These are phyloP conservation scores for Verbascum thapsus DNA, from an alignment of 257 asterid species.

Conservation along the genomic window DNA sequence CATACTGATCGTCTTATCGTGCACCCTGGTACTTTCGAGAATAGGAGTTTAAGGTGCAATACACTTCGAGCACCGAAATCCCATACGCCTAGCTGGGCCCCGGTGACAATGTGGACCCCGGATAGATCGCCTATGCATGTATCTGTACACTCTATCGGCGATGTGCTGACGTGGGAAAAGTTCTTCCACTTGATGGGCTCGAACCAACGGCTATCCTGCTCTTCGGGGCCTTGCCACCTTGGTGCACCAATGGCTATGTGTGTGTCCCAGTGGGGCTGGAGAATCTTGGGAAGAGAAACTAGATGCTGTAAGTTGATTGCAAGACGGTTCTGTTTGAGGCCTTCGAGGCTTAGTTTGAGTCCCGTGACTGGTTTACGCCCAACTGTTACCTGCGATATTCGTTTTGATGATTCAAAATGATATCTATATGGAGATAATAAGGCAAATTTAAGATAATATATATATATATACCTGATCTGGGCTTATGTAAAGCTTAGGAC, in stretches of 20 bases:
- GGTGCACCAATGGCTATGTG: conserved; percentile 99
- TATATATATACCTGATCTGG: conserved; percentile 99
- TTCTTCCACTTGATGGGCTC: conserved; percentile 98
- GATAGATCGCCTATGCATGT: conserved; percentile 94
- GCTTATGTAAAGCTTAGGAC: conserved; percentile 93
- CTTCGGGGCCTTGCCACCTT: conserved; percentile 97
- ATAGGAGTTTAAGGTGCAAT: conserved; percentile 86
- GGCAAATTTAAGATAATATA: conserved; percentile 3
- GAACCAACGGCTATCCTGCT: conserved; percentile 99
- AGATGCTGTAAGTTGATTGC: conserved; percentile 86
- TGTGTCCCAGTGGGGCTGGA: conserved; percentile 96
- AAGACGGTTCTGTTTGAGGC: conserved; percentile 87
- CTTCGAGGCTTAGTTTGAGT: conserved; percentile 89
- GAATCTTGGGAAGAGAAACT: conserved; percentile 92
- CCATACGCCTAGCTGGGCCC: conserved; percentile 99
- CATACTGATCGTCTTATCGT: conserved; percentile 95
- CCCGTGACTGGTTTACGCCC: conserved; percentile 99
- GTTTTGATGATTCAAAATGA: background rate
- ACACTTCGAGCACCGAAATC: conserved; percentile 89
- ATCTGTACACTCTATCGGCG: conserved; percentile 90
- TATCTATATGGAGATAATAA: conserved; percentile 7
- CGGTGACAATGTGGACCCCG: conserved; percentile 89
- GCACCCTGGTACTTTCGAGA: conserved; percentile 95
- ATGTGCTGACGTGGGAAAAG: conserved; percentile 94
- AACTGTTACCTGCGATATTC: conserved; percentile 72